phyloP scores from a whole-genome alignment of 352 stramenopile genomes.

The Phytophthora brassicae region DNA sequence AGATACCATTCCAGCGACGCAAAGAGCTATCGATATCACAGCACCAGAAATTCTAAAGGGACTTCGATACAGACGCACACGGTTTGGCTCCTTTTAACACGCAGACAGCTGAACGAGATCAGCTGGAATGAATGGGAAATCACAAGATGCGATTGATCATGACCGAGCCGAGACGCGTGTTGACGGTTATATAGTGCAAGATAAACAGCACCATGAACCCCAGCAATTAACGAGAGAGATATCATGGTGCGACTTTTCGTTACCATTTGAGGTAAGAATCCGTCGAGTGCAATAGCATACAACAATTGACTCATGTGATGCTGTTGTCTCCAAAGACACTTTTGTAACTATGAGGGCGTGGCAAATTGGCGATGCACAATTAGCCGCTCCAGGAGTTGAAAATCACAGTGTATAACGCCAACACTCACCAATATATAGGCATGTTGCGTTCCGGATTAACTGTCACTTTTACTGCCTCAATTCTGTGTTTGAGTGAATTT shows the following conservation, averaged over 20 bases:
- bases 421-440: slow-evolving; percentile 43
- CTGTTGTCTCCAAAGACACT: slow-evolving; percentile 63
- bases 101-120: slow-evolving; percentile 49
- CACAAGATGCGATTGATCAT: slow-evolving; percentile 60
- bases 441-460: slow-evolving; percentile 63
- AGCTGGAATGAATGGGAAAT: slow-evolving; percentile 65
- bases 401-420: slow-evolving; percentile 53
- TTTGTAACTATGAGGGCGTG: no score
- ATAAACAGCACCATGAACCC: slow-evolving; percentile 42
- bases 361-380: no score
- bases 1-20: slow-evolving; percentile 34
- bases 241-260: slow-evolving; percentile 51
- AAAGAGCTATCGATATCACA: slow-evolving; percentile 42
- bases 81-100: slow-evolving; percentile 43
- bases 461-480: slow-evolving; percentile 19
- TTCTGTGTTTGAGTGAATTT: no score
- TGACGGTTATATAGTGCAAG: slow-evolving; percentile 54
- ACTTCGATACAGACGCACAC: slow-evolving; percentile 47
- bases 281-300: slow-evolving; percentile 57
- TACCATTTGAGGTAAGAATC: slow-evolving; percentile 51
- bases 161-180: slow-evolving; percentile 52
- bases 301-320: slow-evolving; percentile 61
- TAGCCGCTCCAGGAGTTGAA: slow-evolving; percentile 55
- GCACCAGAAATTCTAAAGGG: slow-evolving; percentile 51
- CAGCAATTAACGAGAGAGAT: slow-evolving; percentile 44